Conservation (phyloP, 495 filamentous ascomycete species). For the Achaetomiella virescens region DNA sequence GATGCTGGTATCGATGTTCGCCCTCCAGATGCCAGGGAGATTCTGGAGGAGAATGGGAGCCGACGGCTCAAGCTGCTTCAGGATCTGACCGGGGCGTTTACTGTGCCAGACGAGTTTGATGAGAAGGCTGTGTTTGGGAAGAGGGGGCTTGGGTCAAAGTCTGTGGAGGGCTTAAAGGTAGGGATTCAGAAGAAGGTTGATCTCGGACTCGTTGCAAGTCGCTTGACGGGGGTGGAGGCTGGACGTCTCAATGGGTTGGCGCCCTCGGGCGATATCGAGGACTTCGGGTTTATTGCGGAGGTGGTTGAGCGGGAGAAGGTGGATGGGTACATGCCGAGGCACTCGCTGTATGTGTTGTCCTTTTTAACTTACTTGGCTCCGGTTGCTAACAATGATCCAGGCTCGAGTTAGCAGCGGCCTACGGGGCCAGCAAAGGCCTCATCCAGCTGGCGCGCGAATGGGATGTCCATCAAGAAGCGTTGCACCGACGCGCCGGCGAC, state of each 20-base stretch:
- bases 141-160: neutral
- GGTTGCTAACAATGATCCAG: slow-evolving; percentile 11
- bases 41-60: neutral
- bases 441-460: slow-evolving; percentile 17
- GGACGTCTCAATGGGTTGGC: neutral
- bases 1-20: neutral
- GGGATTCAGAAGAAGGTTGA: slow-evolving; percentile 1
- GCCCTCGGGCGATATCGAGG: neutral
- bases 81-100: slow-evolving; percentile 16
- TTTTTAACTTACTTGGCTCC: neutral
- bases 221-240: neutral
- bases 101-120: slow-evolving; percentile 26
- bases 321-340: slow-evolving; percentile 22
- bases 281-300: slow-evolving; percentile 11
- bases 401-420: slow-evolving; percentile 13
- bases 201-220: slow-evolving; percentile 7
- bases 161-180: neutral
- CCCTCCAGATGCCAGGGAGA: slow-evolving; percentile 7
- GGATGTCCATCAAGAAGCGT: slow-evolving; percentile 12
- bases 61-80: slow-evolving; percentile 6
- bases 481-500: slow-evolving; percentile 7
- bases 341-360: slow-evolving; percentile 15
- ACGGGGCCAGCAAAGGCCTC: neutral
- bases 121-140: slow-evolving; percentile 14
- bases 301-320: slow-evolving; percentile 10